A percentile compares a stretch with the other conserved stretches of the same genome.
These are phyloP conservation scores for Talaromyces rugulosus DNA, from an alignment of 2,329 filamentous ascomycete species.

Conservation along the genomic window DNA sequence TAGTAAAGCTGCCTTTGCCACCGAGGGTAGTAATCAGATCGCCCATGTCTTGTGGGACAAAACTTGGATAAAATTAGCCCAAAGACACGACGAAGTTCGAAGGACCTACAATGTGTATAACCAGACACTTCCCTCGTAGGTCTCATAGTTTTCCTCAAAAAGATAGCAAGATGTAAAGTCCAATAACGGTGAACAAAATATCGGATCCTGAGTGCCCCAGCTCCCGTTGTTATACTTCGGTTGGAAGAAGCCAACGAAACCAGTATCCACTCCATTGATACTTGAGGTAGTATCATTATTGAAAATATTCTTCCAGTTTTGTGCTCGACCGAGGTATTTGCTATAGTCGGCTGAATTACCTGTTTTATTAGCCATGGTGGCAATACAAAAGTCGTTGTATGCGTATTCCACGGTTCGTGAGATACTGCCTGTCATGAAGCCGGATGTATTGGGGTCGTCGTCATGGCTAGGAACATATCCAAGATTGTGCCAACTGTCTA, in stretches of 20 bases:
- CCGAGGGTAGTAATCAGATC: slow-evolving; percentile 53
- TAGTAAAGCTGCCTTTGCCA: slow-evolving; percentile 50
- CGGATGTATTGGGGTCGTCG: slow-evolving; percentile 62
- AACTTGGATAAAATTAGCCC: neutral
- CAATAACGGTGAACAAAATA: slow-evolving; percentile 59
- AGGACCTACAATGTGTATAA: slow-evolving; percentile 63
- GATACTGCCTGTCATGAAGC: slow-evolving; percentile 65
- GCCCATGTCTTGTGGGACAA: slow-evolving; percentile 38
- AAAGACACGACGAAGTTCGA: neutral
- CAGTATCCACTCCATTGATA: slow-evolving; percentile 33
- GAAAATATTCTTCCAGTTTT: slow-evolving; percentile 67
- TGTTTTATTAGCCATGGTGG: slow-evolving; percentile 57
- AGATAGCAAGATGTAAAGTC: slow-evolving; percentile 51
- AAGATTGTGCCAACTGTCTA: slow-evolving; percentile 66
- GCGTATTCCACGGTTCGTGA: slow-evolving; percentile 73
- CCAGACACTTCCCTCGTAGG: slow-evolving; percentile 69
- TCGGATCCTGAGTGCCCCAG: slow-evolving; percentile 65
- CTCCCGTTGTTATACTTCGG: slow-evolving; percentile 64
- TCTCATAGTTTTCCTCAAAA: slow-evolving; percentile 56
- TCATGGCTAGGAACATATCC: slow-evolving; percentile 69
- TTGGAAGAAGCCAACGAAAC: slow-evolving; percentile 67
- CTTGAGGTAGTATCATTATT: slow-evolving; percentile 55
- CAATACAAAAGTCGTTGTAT: slow-evolving; percentile 70
- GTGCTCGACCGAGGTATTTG: slow-evolving; percentile 57
- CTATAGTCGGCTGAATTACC: slow-evolving; percentile 53